Percentiles rank a stretch among this genome's conserved stretches.
Conservation (phyloP, 2,329 filamentous ascomycete genomes). For the Ophiocordyceps robertsii region DNA sequence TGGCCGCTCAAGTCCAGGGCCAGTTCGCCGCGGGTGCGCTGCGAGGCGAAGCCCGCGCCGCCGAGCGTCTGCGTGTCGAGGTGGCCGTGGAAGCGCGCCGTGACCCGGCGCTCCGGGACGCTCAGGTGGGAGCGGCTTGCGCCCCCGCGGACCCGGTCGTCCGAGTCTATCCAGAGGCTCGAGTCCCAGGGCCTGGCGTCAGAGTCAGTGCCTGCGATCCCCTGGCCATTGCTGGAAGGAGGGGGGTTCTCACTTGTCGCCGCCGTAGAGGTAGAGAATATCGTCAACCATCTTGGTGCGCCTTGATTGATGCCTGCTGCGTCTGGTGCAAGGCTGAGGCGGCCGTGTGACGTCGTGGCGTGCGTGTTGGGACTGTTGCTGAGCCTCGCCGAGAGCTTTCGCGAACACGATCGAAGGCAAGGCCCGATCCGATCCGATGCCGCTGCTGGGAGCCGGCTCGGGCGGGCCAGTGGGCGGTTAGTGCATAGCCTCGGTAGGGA, state of each 20-base stretch:
- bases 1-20: conserved; percentile 51
- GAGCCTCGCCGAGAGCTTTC: too few relatives aligned
- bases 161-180: conserved; percentile 52
- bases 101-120: conserved; percentile 13
- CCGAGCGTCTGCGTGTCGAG: conserved; percentile 65
- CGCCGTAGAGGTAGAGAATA: conserved; percentile 25
- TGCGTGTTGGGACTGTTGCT: too few relatives aligned
- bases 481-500: too few relatives aligned
- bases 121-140: conserved; percentile 43
- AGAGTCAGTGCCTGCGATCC: neutral
- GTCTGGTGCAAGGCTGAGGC: too few relatives aligned
- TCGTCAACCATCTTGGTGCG: conserved; percentile 1
- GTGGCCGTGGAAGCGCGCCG: conserved; percentile 50
- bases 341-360: too few relatives aligned
- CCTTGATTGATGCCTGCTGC: neutral
- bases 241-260: conserved; percentile 19
- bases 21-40: conserved; percentile 48
- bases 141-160: conserved; percentile 69
- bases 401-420: too few relatives aligned
- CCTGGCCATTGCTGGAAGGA: neutral
- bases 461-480: too few relatives aligned
- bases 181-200: conserved; percentile 41
- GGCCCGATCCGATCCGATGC: too few relatives aligned
- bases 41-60: conserved; percentile 71
- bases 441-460: too few relatives aligned